Conservation (phyloP, 1,284 basidiomycete species). For the Peniophora sp. region DNA sequence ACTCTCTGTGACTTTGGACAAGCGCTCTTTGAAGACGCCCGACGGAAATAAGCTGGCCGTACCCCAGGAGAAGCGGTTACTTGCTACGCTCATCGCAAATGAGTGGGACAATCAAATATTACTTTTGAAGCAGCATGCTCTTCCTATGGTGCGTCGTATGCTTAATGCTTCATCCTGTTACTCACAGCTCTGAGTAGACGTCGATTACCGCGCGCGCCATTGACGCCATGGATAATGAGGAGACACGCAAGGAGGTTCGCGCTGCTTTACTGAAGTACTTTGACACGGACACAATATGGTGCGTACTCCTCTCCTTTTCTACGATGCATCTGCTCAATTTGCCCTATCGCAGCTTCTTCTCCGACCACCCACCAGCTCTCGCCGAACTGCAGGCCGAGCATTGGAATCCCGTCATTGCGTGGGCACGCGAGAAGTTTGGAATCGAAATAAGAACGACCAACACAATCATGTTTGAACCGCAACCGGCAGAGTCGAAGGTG, state of each 20-base stretch:
- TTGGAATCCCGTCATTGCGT: slow-evolving; percentile 86
- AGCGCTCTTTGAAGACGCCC: slow-evolving; percentile 83
- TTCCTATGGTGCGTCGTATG: slow-evolving; percentile 71
- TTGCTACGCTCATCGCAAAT: slow-evolving; percentile 82
- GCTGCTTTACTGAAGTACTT: slow-evolving; percentile 80
- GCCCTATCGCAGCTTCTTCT: slow-evolving; percentile 61
- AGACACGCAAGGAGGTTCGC: slow-evolving; percentile 58
- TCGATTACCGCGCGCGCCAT: slow-evolving; percentile 86
- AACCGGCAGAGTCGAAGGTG: slow-evolving; percentile 59
- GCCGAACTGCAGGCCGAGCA: slow-evolving; percentile 78
- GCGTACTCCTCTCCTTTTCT: slow-evolving; percentile 13
- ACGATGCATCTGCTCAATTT: not conserved
- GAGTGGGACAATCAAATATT: slow-evolving; percentile 96
- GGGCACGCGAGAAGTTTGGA: slow-evolving; percentile 63
- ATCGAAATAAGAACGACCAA: slow-evolving; percentile 62
- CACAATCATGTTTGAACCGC: slow-evolving; percentile 61
- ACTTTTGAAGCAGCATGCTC: slow-evolving; percentile 81
- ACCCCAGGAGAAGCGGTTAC: slow-evolving; percentile 62
- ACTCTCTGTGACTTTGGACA: slow-evolving; percentile 75
- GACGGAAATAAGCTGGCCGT: slow-evolving; percentile 68
- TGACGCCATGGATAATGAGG: slow-evolving; percentile 63
- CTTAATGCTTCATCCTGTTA: not conserved
- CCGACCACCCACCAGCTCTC: slow-evolving; percentile 68
- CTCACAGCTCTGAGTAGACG: slow-evolving; percentile 47
- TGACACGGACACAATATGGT: slow-evolving; percentile 96